phyloP scores from a whole-genome alignment of 2,329 filamentous ascomycete species.

The Diaporthe sp. region DNA sequence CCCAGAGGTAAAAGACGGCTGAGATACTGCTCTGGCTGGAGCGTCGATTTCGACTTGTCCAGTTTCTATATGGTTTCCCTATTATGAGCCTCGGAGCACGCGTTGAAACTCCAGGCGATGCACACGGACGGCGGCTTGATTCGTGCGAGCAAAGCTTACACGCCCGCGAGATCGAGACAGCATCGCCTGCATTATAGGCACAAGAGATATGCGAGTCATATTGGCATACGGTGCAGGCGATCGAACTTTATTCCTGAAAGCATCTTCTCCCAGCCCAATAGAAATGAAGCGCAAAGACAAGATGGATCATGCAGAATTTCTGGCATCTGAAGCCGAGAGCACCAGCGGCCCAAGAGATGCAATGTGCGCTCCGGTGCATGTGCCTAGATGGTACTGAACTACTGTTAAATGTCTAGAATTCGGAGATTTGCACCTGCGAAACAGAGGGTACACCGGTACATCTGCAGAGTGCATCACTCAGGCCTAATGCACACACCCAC shows the following conservation, averaged over 20 bases:
- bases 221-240: background rate
- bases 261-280: background rate
- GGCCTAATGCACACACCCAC: too few species aligned
- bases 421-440: too few species aligned
- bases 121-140: conserved; percentile 6
- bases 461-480: too few species aligned
- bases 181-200: background rate
- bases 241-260: conserved; percentile 7
- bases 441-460: too few species aligned
- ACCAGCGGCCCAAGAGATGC: background rate
- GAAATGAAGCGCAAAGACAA: background rate
- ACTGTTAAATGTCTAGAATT: too few species aligned
- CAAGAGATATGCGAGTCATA: conserved; percentile 7
- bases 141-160: conserved; percentile 5
- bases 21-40: background rate
- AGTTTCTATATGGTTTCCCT: background rate
- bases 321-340: background rate
- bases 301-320: background rate
- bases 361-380: background rate
- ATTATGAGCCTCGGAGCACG: background rate
- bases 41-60: too few species aligned
- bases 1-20: background rate
- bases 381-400: background rate
- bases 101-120: background rate
- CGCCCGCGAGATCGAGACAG: background rate